Base-by-base conservation (phyloP, 2,329 filamentous ascomycete species). In the Fusarium xylarioides region DNA sequence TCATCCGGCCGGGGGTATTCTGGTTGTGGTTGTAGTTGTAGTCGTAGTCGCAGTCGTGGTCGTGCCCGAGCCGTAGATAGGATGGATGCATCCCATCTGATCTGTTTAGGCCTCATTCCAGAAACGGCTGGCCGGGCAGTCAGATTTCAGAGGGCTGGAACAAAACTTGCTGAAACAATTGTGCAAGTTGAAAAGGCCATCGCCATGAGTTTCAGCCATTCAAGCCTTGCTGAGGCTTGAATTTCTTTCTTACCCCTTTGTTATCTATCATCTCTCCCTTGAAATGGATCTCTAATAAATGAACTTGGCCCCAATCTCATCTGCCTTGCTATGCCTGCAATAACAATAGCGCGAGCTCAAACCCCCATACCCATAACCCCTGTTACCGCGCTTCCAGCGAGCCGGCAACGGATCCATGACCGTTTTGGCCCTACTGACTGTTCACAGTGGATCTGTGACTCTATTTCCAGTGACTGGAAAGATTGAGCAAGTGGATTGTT, bases 381-480 rank as follows among this genome's bases (percentile, higher is more conserved):
- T 63, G 69, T 70, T 63, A 57, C 63, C 37, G 65, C 67, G 65
- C 66, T 74, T 74, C 75, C 74, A 78, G 71, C 76, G 63, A 76
- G 64, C 74, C 70, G 66, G 66, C 74, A 72, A 76, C 74, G 66
- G 74, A 70, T 65, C 71, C 76, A 76, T 78, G 71, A 63, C 58
- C 59, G 40, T 68, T 65, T 71, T 68, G 63, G 62, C 69, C 73
- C 74, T 71, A 66, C 57, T 66, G 67, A 63, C 53, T 66, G 44
- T 65, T 63, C 63, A 71, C 54, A 55, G 74, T 75, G 75, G 75
- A 75, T 71, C 72, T 46, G 38, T 70, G 71, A 67, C 63, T 71
- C 75, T 77, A 74, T 75, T 74, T 75, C 62, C 66, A 74, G 59
- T 58, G 61, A 66, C 59, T 70, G 44, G 53, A 59, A 59, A 67